phyloP scores from a whole-genome alignment of 2,329 filamentous ascomycete species.

The Sporothrix pseudoabietina region DNA sequence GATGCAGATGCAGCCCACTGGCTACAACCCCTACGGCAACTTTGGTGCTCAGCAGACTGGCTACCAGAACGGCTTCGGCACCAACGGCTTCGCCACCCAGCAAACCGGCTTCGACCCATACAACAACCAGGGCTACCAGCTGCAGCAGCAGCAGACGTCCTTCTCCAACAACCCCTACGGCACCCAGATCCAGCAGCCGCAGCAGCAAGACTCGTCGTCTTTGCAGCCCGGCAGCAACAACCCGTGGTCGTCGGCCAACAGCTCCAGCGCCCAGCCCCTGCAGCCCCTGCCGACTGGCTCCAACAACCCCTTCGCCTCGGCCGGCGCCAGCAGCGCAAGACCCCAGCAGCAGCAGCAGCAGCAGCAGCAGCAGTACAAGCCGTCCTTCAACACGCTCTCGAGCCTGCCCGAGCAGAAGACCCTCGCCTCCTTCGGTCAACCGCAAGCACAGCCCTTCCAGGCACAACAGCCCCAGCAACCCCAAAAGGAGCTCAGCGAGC shows the following conservation, averaged over 20 bases:
- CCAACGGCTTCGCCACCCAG: constrained; percentile 69
- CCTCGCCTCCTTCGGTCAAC: constrained; percentile 60
- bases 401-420: constrained; percentile 84
- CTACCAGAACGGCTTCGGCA: constrained; percentile 62
- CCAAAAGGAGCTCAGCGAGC: constrained; percentile 61
- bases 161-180: constrained; percentile 43
- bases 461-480: constrained; percentile 49
- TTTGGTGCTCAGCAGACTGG: constrained; percentile 52
- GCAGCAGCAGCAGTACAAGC: constrained; percentile 46
- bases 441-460: constrained; percentile 41
- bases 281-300: constrained; percentile 88
- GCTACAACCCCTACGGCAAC: constrained; percentile 63
- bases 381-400: constrained; percentile 69
- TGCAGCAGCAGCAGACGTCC: constrained; percentile 45
- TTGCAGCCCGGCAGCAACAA: constrained; percentile 86
- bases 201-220: constrained; percentile 58
- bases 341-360: constrained; percentile 26
- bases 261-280: constrained; percentile 64
- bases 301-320: constrained; percentile 91
- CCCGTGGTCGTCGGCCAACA: constrained; percentile 76
- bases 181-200: constrained; percentile 49
- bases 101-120: constrained; percentile 71
- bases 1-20: constrained; percentile 77
- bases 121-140: constrained; percentile 49
- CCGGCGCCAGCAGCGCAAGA: constrained; percentile 51